Percentiles rank a stretch among this genome's conserved stretches.
Conservation (phyloP, 192 early-diverging fungal genomes). For the Umbelopsis vinacea region DNA sequence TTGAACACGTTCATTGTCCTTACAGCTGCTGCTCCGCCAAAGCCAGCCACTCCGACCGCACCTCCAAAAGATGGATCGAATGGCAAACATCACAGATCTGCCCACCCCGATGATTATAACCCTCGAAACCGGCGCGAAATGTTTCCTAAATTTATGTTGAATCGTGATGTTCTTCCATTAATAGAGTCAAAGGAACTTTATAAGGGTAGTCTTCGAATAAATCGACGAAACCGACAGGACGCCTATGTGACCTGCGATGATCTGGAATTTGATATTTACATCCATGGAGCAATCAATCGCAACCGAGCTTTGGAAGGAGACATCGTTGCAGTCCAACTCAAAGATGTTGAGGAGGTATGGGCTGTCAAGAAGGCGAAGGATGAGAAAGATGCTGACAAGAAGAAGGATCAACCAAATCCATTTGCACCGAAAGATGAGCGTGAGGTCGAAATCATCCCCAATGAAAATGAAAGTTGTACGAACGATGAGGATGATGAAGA, state of each 20-base stretch:
- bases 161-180: neutral
- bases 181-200: slow-evolving; percentile 10
- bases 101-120: neutral
- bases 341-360: slow-evolving; percentile 62
- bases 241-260: slow-evolving; percentile 80
- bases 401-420: slow-evolving; percentile 15
- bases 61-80: neutral
- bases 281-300: slow-evolving; percentile 62
- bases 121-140: neutral
- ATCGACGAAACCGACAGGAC: slow-evolving; percentile 61
- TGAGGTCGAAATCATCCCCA: slow-evolving; percentile 42
- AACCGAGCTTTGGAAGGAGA: slow-evolving; percentile 87
- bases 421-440: slow-evolving; percentile 25
- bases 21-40: neutral
- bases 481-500: slow-evolving; percentile 43
- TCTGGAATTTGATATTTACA: slow-evolving; percentile 71
- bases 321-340: slow-evolving; percentile 66
- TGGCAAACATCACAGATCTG: neutral
- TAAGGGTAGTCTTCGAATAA: slow-evolving; percentile 14
- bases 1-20: no score
- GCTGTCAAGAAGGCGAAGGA: slow-evolving; percentile 44
- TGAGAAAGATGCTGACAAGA: slow-evolving; percentile 44
- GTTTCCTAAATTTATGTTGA: neutral
- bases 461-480: slow-evolving; percentile 12
- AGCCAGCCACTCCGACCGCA: neutral